Conservation (phyloP, 2,329 filamentous ascomycete species). For the Tolypocladium ovalisporum region DNA sequence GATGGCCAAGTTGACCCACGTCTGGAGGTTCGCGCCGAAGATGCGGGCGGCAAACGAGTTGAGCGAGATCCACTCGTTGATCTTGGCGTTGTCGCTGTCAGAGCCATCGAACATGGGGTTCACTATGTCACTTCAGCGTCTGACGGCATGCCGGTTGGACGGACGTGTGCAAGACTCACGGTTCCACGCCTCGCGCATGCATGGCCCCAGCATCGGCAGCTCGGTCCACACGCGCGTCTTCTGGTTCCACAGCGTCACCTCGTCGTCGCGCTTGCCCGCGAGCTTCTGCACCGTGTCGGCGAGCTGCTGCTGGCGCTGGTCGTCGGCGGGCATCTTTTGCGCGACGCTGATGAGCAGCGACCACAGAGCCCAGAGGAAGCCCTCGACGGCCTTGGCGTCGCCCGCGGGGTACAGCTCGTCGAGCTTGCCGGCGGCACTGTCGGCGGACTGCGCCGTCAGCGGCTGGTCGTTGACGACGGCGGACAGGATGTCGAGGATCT, state of each 20-base stretch:
- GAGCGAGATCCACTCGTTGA: constrained; percentile 17
- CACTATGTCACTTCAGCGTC: constrained; percentile 4
- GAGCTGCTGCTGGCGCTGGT: constrained; percentile 14
- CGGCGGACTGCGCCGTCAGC: constrained; percentile 7
- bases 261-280: constrained; percentile 9
- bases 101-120: constrained; percentile 13
- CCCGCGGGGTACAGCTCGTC: constrained; percentile 13
- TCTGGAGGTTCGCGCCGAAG: constrained; percentile 9
- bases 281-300: constrained; percentile 11
- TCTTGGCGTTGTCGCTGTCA: constrained; percentile 8
- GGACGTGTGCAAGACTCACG: constrained; percentile 8
- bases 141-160: not conserved
- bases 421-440: constrained; percentile 11
- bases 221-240: constrained; percentile 16
- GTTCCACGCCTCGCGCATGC: constrained; percentile 18
- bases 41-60: constrained; percentile 22
- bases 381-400: constrained; percentile 8
- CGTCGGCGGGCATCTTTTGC: constrained; percentile 14
- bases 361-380: constrained; percentile 20
- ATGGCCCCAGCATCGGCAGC: constrained; percentile 18
- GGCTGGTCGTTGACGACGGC: constrained; percentile 10
- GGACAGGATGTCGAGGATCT: constrained; percentile 12
- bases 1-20: constrained; percentile 16
- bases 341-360: constrained; percentile 12
- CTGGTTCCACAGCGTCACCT: constrained; percentile 16